phyloP scores from a whole-genome alignment of 306 rosid species.

The Begonia loranthoides region DNA sequence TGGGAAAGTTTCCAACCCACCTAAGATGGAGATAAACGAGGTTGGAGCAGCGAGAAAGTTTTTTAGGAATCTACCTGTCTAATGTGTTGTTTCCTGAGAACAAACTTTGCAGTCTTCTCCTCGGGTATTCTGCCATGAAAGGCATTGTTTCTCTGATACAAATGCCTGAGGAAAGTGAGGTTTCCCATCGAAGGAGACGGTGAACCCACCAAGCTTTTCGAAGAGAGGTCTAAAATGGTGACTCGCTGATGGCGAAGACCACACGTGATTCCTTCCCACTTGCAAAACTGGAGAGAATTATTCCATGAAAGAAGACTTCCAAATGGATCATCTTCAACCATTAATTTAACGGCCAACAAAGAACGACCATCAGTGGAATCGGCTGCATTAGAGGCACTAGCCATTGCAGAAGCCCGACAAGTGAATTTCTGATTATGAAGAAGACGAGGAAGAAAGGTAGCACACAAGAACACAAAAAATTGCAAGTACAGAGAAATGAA shows the following conservation, averaged over 20 bases:
- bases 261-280: constrained; percentile 9
- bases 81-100: too few species aligned
- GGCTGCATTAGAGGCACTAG: not conserved
- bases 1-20: too few species aligned
- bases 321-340: not conserved
- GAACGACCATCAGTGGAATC: constrained; percentile 1
- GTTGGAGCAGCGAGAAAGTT: not conserved
- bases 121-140: constrained; percentile 31
- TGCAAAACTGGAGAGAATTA: constrained; percentile 8
- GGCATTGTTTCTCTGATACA: not conserved
- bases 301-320: constrained; percentile 5
- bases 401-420: too few species aligned
- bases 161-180: not conserved
- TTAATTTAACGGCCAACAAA: constrained; percentile 6
- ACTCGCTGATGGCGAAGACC: constrained; percentile 5
- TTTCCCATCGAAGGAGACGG: constrained; percentile 6
- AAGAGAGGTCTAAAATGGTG: not conserved
- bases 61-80: too few species aligned
- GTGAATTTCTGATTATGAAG: too few species aligned
- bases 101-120: constrained; percentile 11
- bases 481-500: too few species aligned
- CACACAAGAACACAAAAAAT: too few species aligned
- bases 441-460: too few species aligned
- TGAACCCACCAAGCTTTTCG: not conserved
- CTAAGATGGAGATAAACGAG: constrained; percentile 26